These are phyloP conservation scores for Pestalotiopsis sp. DNA, from an alignment of 2,329 filamentous ascomycete species.

Conservation along the genomic window DNA sequence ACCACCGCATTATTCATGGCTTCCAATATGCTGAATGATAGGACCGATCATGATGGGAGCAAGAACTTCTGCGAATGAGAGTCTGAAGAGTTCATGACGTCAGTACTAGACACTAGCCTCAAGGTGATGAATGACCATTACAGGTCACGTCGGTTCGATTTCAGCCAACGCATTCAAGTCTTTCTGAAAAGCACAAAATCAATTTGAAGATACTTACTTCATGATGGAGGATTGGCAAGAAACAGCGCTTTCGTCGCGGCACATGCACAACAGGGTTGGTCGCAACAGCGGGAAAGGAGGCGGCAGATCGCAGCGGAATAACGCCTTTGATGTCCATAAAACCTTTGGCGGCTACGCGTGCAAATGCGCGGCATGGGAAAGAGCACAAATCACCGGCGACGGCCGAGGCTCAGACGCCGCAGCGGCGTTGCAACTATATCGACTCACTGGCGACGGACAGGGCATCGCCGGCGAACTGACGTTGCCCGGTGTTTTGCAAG, in stretches of 20 bases:
- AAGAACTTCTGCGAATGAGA: neutral
- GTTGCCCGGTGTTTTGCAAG: slow-evolving; percentile 14
- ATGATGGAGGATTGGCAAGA: slow-evolving; percentile 25
- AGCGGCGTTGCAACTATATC: slow-evolving; percentile 22
- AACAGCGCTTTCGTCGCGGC: slow-evolving; percentile 22
- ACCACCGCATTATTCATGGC: too few relatives aligned
- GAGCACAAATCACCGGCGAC: neutral
- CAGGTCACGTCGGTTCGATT: neutral
- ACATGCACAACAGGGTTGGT: slow-evolving; percentile 26
- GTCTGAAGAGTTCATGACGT: neutral
- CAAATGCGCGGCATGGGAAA: slow-evolving; percentile 17
- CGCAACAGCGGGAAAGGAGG: slow-evolving; percentile 13
- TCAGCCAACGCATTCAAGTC: neutral
- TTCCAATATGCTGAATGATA: neutral
- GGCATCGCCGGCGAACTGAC: slow-evolving; percentile 21
- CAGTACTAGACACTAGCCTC: neutral
- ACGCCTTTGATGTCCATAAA: slow-evolving; percentile 20
- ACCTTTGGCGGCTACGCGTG: slow-evolving; percentile 22
- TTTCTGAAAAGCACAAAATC: too few relatives aligned
- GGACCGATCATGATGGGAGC: neutral
- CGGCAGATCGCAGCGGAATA: slow-evolving; percentile 9
- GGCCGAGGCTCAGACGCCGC: neutral
- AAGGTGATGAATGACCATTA: neutral
- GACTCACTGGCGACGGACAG: slow-evolving; percentile 21
- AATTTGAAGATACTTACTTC: neutral